Percentiles rank a stretch among this genome's conserved stretches.
Conservation (phyloP, 2,329 filamentous ascomycete species). For the Colletotrichum plurivorum region DNA sequence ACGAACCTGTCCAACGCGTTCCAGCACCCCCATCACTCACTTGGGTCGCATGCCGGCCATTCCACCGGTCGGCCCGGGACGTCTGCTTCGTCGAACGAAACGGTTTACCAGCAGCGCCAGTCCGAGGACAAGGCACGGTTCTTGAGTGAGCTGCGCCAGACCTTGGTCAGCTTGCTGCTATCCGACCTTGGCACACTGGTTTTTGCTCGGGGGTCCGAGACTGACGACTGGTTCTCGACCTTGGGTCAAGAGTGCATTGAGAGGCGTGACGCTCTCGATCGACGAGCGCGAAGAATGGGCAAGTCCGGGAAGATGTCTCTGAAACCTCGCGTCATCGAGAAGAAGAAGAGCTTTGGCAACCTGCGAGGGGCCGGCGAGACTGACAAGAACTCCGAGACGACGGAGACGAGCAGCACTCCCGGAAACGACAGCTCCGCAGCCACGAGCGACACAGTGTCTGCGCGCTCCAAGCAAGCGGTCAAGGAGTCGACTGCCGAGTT, state of each 20-base stretch:
- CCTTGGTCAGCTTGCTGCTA: constrained; percentile 84
- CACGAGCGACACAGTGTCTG: constrained; percentile 56
- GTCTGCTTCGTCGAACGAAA: constrained; percentile 77
- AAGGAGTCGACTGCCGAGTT: constrained; percentile 70
- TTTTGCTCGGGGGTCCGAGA: constrained; percentile 92
- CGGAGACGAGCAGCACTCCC: constrained; percentile 53
- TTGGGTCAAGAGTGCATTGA: constrained; percentile 77
- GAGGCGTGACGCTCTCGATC: constrained; percentile 69
- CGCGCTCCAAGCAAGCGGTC: constrained; percentile 46
- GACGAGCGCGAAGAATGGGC: constrained; percentile 56
- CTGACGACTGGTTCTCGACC: constrained; percentile 86
- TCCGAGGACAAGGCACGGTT: constrained; percentile 84
- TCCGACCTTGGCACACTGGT: constrained; percentile 92
- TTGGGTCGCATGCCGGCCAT: constrained; percentile 61
- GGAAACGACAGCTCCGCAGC: constrained; percentile 57
- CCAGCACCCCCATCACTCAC: constrained; percentile 57
- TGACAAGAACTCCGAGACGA: constrained; percentile 55
- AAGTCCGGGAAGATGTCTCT: constrained; percentile 58
- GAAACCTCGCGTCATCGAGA: constrained; percentile 70
- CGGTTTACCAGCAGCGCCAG: constrained; percentile 72
- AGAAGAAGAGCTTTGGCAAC: constrained; percentile 79
- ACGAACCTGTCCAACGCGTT: constrained; percentile 69
- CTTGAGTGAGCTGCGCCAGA: constrained; percentile 81
- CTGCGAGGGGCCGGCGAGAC: constrained; percentile 66
- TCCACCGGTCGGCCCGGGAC: constrained; percentile 73